Conservation (phyloP, 2,329 filamentous ascomycete genomes). For the Fusarium austroafricanum region DNA sequence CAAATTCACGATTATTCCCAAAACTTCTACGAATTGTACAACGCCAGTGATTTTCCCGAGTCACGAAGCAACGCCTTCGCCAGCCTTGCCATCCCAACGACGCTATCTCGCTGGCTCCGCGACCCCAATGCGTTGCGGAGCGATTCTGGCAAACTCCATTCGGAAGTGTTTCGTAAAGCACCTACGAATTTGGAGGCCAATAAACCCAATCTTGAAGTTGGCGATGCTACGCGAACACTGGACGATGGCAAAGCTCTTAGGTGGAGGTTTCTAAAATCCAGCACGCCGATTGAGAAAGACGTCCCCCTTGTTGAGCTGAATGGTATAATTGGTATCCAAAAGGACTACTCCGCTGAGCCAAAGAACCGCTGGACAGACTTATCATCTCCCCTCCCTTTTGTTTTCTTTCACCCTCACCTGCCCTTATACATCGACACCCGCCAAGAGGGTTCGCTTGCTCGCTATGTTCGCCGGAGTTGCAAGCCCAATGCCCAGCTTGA, state of each 20-base stretch:
- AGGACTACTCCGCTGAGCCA: conserved; percentile 75
- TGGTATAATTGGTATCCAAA: conserved; percentile 78
- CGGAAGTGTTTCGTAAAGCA: conserved; percentile 75
- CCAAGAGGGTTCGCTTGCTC: conserved; percentile 84
- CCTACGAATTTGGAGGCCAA: conserved; percentile 58
- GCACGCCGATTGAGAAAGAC: conserved; percentile 66
- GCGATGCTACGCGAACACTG: conserved; percentile 56
- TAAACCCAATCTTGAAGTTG: conserved; percentile 61
- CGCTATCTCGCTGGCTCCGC: conserved; percentile 81
- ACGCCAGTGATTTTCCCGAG: conserved; percentile 68
- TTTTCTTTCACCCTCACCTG: conserved; percentile 88
- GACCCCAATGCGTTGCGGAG: conserved; percentile 75
- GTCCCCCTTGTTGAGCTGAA: conserved; percentile 77
- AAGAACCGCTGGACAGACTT: conserved; percentile 76
- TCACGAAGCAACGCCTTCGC: conserved; percentile 81
- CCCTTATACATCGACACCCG: conserved; percentile 95
- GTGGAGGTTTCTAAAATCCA: conserved; percentile 74
- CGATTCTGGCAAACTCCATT: conserved; percentile 73
- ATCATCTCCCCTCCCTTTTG: conserved; percentile 75
- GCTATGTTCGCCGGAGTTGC: conserved; percentile 93
- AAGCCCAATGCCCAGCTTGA: conserved; percentile 89
- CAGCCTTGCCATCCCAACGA: conserved; percentile 78
- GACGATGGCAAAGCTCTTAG: conserved; percentile 61
- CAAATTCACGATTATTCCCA: conserved; percentile 76
- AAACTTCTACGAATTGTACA: conserved; percentile 81